Conservation (phyloP, 1,284 basidiomycete species). For the Sporisorium exsertum region DNA sequence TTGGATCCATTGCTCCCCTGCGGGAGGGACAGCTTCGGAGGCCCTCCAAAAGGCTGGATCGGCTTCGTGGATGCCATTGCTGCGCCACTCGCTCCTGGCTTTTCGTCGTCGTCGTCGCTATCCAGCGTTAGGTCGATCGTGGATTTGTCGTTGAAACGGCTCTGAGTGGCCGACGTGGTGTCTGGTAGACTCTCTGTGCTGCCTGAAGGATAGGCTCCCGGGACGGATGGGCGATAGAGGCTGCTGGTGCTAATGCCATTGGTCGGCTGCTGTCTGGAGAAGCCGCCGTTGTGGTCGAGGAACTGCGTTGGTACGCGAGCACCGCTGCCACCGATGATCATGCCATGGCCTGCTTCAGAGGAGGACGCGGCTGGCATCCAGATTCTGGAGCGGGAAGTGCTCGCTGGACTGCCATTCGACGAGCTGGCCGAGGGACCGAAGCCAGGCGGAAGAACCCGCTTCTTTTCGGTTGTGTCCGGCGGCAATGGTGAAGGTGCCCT, state of each 20-base stretch:
- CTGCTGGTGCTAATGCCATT: background rate
- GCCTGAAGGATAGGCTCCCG: conserved; percentile 11
- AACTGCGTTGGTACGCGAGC: conserved; percentile 59
- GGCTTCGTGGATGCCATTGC: background rate
- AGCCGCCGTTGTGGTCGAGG: conserved; percentile 46
- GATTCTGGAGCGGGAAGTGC: conserved; percentile 13
- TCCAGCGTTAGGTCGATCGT: conserved; percentile 47
- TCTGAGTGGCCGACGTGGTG: background rate
- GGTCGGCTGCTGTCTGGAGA: conserved; percentile 16
- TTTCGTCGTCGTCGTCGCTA: conserved; percentile 39
- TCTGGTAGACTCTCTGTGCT: background rate
- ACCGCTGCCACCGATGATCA: conserved; percentile 58
- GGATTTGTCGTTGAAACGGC: background rate
- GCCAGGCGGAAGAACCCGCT: conserved; percentile 29
- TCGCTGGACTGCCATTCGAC: background rate
- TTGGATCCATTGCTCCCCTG: conserved; percentile 3
- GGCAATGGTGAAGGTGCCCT: conserved; percentile 4
- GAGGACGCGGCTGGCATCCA: conserved; percentile 13
- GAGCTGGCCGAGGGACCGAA: conserved; percentile 4
- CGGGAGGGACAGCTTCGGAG: conserved; percentile 4
- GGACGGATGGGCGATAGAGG: conserved; percentile 6
- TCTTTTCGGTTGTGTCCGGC: conserved; percentile 1
- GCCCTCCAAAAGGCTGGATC: background rate
- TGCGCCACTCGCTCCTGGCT: conserved; percentile 10
- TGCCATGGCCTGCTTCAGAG: background rate